A percentile compares a stretch with the other conserved stretches of the same genome.
phyloP scores from a whole-genome alignment of 2,329 filamentous ascomycete species.

The Neonectria punicea region DNA sequence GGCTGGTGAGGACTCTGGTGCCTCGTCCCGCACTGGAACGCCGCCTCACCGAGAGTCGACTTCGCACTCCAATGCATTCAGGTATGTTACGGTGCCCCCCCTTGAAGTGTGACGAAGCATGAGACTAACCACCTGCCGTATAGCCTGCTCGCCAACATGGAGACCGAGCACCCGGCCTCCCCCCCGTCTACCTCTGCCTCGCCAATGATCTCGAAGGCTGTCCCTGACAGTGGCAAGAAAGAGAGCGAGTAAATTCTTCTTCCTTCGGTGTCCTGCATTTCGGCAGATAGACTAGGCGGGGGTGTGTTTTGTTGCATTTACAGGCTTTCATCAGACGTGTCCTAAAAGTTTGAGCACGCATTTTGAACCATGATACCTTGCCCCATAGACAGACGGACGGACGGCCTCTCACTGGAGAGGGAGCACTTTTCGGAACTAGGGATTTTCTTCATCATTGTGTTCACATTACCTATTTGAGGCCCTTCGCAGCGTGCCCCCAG shows the following conservation, averaged over 20 bases:
- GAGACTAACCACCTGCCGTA: not conserved
- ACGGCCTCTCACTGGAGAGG: slow-evolving; percentile 48
- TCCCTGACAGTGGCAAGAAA: slow-evolving; percentile 67
- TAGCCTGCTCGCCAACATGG: slow-evolving; percentile 70
- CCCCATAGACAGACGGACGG: slow-evolving; percentile 56
- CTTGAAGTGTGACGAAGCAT: slow-evolving; percentile 2
- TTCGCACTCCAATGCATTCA: slow-evolving; percentile 89
- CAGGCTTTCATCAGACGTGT: slow-evolving; percentile 59
- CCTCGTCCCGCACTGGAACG: slow-evolving; percentile 89
- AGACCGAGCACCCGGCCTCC: slow-evolving; percentile 72
- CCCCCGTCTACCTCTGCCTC: slow-evolving; percentile 76
- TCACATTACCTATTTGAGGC: slow-evolving; percentile 42
- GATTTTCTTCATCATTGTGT: slow-evolving; percentile 47
- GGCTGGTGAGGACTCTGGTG: slow-evolving; percentile 84
- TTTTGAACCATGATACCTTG: slow-evolving; percentile 62
- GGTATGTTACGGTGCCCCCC: slow-evolving; percentile 67
- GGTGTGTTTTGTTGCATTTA: slow-evolving; percentile 59
- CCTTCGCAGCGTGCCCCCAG: slow-evolving; percentile 38
- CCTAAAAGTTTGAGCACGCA: slow-evolving; percentile 58
- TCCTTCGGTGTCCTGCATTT: slow-evolving; percentile 58
- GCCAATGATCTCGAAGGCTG: slow-evolving; percentile 72
- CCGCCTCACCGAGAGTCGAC: slow-evolving; percentile 72
- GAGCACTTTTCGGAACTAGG: slow-evolving; percentile 43
- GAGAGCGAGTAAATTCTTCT: slow-evolving; percentile 55
- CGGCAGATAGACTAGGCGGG: slow-evolving; percentile 63